phyloP scores from a whole-genome alignment of 495 filamentous ascomycete species.

The Penicillium diatomitis region DNA sequence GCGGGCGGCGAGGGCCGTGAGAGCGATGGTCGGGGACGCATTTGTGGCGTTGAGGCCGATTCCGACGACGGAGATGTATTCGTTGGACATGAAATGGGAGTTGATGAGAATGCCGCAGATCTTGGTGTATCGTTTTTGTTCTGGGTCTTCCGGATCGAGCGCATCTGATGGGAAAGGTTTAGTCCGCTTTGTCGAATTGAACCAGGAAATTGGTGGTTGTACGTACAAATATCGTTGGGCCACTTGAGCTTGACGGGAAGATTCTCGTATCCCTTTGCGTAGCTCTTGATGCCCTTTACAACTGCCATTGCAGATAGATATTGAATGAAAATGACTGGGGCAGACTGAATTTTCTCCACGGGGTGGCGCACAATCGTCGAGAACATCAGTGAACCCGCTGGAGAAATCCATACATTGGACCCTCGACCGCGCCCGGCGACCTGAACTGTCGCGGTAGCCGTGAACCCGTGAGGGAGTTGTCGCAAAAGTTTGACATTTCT shows the following conservation, averaged over 20 bases:
- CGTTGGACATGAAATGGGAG: slow-evolving; percentile 64
- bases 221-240: slow-evolving; percentile 85
- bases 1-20: slow-evolving; percentile 56
- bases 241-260: slow-evolving; percentile 87
- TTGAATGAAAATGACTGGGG: slow-evolving; percentile 90
- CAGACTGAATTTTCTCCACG: slow-evolving; percentile 54
- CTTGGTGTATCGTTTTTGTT: slow-evolving; percentile 64
- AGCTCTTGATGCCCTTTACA: slow-evolving; percentile 73
- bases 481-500: slow-evolving; percentile 73
- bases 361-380: slow-evolving; percentile 79
- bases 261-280: slow-evolving; percentile 62
- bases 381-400: slow-evolving; percentile 76
- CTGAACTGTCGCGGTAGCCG: slow-evolving; percentile 84
- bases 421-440: slow-evolving; percentile 87
- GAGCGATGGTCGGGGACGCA: slow-evolving; percentile 73
- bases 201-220: not conserved
- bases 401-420: slow-evolving; percentile 90
- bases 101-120: slow-evolving; percentile 93
- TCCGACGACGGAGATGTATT: slow-evolving; percentile 82
- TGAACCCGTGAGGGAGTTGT: slow-evolving; percentile 71
- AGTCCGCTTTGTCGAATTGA: no score
- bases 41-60: slow-evolving; percentile 89
- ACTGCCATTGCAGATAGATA: slow-evolving; percentile 89
- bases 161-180: slow-evolving; percentile 43
- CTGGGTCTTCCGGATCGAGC: slow-evolving; percentile 54